These are phyloP conservation scores for Botrytis sinoallii DNA, from an alignment of 2,329 filamentous ascomycete species.

Conservation along the genomic window DNA sequence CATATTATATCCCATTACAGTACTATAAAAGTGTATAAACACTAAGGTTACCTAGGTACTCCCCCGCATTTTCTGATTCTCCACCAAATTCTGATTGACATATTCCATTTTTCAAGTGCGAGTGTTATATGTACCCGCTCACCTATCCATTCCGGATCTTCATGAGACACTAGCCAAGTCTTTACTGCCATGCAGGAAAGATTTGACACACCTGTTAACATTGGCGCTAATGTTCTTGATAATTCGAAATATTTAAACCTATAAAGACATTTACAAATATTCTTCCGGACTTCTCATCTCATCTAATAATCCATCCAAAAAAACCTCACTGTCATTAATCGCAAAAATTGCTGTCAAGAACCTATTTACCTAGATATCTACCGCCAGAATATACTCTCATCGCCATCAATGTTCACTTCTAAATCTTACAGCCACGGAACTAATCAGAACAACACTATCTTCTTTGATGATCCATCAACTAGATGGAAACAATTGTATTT, in stretches of 20 bases:
- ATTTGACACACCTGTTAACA: neutral
- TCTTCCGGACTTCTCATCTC: neutral
- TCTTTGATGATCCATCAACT: neutral
- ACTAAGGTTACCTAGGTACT: neutral
- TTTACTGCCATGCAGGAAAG: too few species aligned
- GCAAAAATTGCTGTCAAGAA: rapidly evolving
- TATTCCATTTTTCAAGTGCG: neutral
- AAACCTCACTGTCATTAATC: neutral
- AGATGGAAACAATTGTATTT: neutral
- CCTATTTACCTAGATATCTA: neutral
- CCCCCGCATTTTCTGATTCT: too few species aligned
- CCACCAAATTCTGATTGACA: neutral
- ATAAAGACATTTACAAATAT: neutral
- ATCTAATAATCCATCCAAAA: too few species aligned
- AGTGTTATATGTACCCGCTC: neutral
- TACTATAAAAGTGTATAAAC: neutral
- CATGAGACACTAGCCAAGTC: neutral
- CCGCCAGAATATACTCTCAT: neutral
- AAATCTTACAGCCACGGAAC: rapidly evolving
- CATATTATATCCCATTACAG: neutral
- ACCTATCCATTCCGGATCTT: neutral
- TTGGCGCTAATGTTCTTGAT: neutral
- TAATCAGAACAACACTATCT: neutral
- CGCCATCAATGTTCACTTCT: neutral
- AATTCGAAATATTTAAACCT: neutral